Evolutionary conservation across 1,139 yeast genomes (phyloP).

Genomic region (Debaryomycetaceae sp.): DNA sequence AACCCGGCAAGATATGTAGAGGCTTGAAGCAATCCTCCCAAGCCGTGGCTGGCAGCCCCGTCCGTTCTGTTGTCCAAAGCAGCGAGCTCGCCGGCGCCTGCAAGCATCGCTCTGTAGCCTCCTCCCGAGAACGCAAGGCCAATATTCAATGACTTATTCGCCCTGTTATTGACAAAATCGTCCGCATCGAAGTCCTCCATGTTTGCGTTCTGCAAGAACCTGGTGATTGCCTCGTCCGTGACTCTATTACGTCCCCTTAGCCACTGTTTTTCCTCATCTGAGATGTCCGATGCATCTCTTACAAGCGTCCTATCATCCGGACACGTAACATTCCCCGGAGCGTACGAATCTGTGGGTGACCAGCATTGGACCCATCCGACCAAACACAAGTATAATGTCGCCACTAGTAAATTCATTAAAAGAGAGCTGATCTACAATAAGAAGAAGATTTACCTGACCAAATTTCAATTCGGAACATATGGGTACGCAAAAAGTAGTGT

Average conservation of each 20-base stretch:
- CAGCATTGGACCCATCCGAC: neutral
- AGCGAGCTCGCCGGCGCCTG: constrained; percentile 40
- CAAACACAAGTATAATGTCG: neutral
- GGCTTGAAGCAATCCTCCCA: constrained; percentile 42
- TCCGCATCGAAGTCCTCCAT: constrained; percentile 32
- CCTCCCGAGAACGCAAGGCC: constrained; percentile 47
- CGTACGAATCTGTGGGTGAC: constrained; percentile 45
- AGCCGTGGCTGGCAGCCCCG: constrained; percentile 37
- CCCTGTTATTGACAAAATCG: constrained; percentile 21
- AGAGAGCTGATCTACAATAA: too few species aligned
- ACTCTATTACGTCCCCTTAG: constrained; percentile 22
- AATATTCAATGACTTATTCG: constrained; percentile 21
- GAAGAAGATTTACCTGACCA: neutral
- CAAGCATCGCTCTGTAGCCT: constrained; percentile 44
- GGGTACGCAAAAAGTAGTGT: neutral
- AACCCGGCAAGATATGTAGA: constrained; percentile 39
- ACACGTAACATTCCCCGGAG: constrained; percentile 25
- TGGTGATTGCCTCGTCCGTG: constrained; percentile 30
- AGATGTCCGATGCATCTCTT: constrained; percentile 27
- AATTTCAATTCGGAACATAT: neutral
- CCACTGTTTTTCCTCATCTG: constrained; percentile 26
- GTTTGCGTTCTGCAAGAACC: constrained; percentile 31
- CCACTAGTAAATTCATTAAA: neutral
- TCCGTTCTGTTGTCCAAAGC: constrained; percentile 31
- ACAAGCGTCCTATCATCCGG: constrained; percentile 18